phyloP scores from a whole-genome alignment of 345 rosid species.

The Camelina neglecta region DNA sequence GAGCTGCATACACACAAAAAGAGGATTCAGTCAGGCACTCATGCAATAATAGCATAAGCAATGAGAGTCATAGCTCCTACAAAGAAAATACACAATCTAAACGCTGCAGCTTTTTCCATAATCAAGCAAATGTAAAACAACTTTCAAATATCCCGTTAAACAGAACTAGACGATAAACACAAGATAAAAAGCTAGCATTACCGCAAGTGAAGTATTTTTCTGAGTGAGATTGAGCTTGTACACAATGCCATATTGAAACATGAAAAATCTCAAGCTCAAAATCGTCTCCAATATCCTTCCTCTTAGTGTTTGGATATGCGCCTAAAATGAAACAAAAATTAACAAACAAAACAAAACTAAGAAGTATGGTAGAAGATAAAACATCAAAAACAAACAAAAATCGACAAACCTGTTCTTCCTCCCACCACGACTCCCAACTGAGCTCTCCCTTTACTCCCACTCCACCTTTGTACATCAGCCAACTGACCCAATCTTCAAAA shows the following conservation, averaged over 20 bases:
- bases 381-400: constrained; percentile 14
- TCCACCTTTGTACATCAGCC: constrained; percentile 99
- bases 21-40: constrained; percentile 6
- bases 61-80: background rate
- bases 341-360: background rate
- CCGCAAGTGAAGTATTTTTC: constrained; percentile 75
- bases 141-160: background rate
- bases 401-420: constrained; percentile 84
- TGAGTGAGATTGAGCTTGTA: constrained; percentile 89
- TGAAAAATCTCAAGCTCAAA: constrained; percentile 80
- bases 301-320: constrained; percentile 88
- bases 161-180: constrained; percentile 1
- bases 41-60: background rate
- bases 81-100: background rate
- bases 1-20: constrained; percentile 49
- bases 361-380: background rate
- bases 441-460: constrained; percentile 97
- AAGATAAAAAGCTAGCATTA: constrained; percentile 43
- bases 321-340: constrained; percentile 52
- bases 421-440: constrained; percentile 99
- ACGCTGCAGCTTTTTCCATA: constrained; percentile 12
- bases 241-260: constrained; percentile 95
- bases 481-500: constrained; percentile 95
- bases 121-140: constrained; percentile 6
- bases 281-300: constrained; percentile 93